Conservation (phyloP, 2,329 filamentous ascomycete species). For the Verticillium longisporum region DNA sequence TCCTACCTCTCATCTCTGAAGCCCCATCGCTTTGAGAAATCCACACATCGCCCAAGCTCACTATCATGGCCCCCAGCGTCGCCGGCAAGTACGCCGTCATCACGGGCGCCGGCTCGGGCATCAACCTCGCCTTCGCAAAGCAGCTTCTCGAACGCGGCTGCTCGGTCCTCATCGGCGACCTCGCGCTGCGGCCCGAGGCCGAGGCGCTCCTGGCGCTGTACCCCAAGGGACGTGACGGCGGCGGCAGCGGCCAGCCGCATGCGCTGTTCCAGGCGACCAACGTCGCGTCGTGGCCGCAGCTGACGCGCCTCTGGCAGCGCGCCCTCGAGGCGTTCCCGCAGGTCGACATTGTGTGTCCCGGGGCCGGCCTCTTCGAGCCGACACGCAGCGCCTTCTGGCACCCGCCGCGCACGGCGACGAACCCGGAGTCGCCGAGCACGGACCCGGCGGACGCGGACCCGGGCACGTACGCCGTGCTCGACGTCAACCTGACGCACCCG, state of each 20-base stretch:
- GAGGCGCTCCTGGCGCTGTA: constrained; percentile 22
- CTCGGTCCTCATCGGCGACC: constrained; percentile 29
- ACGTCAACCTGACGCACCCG: constrained; percentile 29
- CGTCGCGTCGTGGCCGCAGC: constrained; percentile 27
- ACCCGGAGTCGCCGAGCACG: constrained; percentile 16
- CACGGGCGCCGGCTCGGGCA: constrained; percentile 19
- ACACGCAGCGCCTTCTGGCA: constrained; percentile 27
- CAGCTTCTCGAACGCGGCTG: constrained; percentile 25
- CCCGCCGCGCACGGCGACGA: constrained; percentile 20
- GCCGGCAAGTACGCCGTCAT: constrained; percentile 17
- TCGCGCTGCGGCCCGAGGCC: constrained; percentile 26
- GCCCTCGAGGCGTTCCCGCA: constrained; percentile 19
- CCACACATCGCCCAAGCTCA: background rate
- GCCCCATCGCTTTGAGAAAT: no score
- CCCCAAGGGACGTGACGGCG: constrained; percentile 9
- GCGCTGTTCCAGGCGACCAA: constrained; percentile 28
- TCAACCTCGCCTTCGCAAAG: constrained; percentile 26
- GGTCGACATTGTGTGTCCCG: constrained; percentile 27
- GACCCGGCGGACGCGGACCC: constrained; percentile 20
- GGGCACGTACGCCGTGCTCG: constrained; percentile 25
- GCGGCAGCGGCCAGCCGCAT: constrained; percentile 9
- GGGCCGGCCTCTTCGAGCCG: constrained; percentile 30
- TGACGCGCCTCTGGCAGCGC: constrained; percentile 20
- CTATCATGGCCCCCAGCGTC: constrained; percentile 13
- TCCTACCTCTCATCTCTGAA: no score